phyloP scores from a whole-genome alignment of 768 basidiomycete species.

The Tulasnella sp. region DNA sequence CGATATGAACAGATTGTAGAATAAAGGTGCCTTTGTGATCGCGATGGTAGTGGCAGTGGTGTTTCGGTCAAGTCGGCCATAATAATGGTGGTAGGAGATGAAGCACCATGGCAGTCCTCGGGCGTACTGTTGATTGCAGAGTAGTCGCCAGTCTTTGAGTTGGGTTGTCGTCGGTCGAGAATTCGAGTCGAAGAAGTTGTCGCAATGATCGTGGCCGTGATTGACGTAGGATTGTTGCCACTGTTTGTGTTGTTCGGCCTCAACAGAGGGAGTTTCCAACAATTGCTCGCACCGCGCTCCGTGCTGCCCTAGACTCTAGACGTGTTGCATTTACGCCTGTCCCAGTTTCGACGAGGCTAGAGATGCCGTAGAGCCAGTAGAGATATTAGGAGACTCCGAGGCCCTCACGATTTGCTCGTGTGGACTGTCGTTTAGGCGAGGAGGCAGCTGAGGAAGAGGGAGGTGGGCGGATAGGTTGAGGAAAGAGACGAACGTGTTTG shows the following conservation, averaged over 20 bases:
- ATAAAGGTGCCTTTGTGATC: background rate
- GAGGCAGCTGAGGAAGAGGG: conserved; percentile 13
- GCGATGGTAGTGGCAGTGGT: background rate
- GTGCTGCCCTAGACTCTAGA: background rate
- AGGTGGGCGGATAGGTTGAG: background rate
- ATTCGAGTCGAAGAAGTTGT: background rate
- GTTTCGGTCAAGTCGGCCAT: background rate
- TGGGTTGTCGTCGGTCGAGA: background rate
- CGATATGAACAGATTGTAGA: conserved; percentile 60
- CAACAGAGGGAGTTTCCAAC: background rate
- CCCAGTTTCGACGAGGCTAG: background rate
- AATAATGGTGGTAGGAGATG: background rate
- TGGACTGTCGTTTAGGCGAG: conserved; percentile 24
- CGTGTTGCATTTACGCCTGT: background rate
- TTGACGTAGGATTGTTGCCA: background rate
- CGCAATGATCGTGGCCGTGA: background rate
- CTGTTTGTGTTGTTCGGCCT: background rate
- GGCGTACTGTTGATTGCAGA: background rate
- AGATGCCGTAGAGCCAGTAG: background rate
- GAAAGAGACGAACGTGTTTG: conserved; percentile 69
- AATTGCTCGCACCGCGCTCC: too few relatives aligned
- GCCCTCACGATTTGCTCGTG: conserved; percentile 28
- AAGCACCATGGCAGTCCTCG: background rate
- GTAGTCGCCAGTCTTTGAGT: background rate
- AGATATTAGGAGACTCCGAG: background rate